Base-by-base conservation (phyloP, 2,329 filamentous ascomycete genomes). In the Chrysoporthe puriensis region DNA sequence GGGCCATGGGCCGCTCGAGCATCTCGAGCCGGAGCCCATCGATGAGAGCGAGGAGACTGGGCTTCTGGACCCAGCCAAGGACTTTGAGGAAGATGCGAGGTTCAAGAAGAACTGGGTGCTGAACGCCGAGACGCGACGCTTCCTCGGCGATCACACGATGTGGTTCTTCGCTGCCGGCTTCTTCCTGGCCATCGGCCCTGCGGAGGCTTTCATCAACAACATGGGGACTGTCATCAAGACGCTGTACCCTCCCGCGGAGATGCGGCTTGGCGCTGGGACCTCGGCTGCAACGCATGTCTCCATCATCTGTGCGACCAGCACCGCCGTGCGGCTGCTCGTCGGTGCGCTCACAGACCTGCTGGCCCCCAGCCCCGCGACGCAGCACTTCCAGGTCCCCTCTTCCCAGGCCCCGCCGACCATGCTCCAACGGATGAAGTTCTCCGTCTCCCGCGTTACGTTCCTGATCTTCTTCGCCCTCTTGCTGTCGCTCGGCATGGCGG, bases 151-250 rank as follows among this genome's bases (percentile, higher is more conserved):
- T 73, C 89, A 87, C 69, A 97, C 94, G 14, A 98, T 98, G 95
- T 99, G 95, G 95, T 92, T 90, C 76, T 90, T 99, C 72, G 93
- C 95, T 0, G 82, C 90, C 0, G 94, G 94, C 26, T 98, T 99
- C 80, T 93, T 98, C 78, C 86, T 98, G 70, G 92, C 97, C 73
- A 92, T 94, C 64, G 96, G 96, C 0, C 95, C 96, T 0, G 95
- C 94, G n/a, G 96, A 99, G 79, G 92, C 95, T 13, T 99, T 97
- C 77, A 94, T 98, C 80, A 99, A 98, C 81, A 99, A 98, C 74
- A 83, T 99, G 11, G 96, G 96, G 46, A 97, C 94, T 34, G 90
- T 99, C 70, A 94, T 98, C 73, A 91, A 92, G 72, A 97, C 95
- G 0, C 83, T 97, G 3, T 92, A 92, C 57, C 86, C 86, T 16